A percentile compares a stretch with the other conserved stretches of the same genome.
Conservation (phyloP, 306 rosid genomes). For the Lablab purpureus region DNA sequence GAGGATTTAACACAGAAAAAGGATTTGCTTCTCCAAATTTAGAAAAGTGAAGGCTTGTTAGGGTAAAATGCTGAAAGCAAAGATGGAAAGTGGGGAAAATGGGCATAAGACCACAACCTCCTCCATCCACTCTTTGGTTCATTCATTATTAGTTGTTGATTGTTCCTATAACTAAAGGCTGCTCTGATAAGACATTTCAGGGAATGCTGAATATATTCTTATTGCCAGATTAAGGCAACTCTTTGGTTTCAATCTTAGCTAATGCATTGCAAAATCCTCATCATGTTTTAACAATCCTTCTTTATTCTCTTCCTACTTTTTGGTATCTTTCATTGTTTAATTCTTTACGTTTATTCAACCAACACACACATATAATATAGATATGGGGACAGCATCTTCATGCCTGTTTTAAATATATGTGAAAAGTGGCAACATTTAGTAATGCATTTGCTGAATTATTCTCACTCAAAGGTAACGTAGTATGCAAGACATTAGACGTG, state of each 20-base stretch:
- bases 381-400: constrained; percentile 58
- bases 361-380: constrained; percentile 19
- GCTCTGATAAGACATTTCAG: constrained; percentile 55
- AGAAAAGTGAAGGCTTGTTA: constrained; percentile 47
- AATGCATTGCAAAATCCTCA: constrained; percentile 38
- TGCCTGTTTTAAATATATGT: background rate
- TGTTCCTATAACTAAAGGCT: constrained; percentile 32
- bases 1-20: too few relatives aligned
- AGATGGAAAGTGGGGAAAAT: constrained; percentile 36
- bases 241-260: constrained; percentile 29
- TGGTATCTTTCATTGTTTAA: constrained; percentile 24
- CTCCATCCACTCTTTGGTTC: constrained; percentile 45
- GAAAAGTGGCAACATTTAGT: constrained; percentile 27
- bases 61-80: constrained; percentile 49
- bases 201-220: constrained; percentile 51
- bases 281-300: constrained; percentile 31
- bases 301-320: constrained; percentile 32
- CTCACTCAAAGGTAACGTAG: constrained; percentile 12
- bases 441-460: constrained; percentile 37
- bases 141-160: too few relatives aligned
- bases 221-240: constrained; percentile 55
- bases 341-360: constrained; percentile 11
- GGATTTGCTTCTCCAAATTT: constrained; percentile 38
- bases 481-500: constrained; percentile 37
- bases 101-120: constrained; percentile 46